Evolutionary conservation across 2,329 filamentous ascomycete species (phyloP), one percentile per base, ranked within the genome.

Genomic region (Fusarium sp.): DNA sequence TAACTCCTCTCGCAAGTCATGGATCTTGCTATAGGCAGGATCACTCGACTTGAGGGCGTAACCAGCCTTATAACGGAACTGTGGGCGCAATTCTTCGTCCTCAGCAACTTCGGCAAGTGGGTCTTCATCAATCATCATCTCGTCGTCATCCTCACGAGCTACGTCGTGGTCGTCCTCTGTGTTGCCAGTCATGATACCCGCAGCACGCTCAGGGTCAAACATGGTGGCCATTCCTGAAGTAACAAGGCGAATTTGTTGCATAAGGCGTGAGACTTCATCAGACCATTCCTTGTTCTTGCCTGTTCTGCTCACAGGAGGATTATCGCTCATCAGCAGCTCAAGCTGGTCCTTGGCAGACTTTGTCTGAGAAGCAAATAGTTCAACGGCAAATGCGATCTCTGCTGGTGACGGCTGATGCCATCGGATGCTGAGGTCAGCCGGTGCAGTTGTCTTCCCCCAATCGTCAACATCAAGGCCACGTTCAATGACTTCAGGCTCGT

Each of bases 201-300:
- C 89, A 5, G 89, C 88, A 15, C 88, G 86, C 68, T 87, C 85
- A 1, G 92, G 88, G 71, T 97, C 92, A 73, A 99, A 98, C 10
- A 99, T 82, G 1, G 91, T 89, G 7, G 94, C 93, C 55, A 97
- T 88, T 49, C 95, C 95, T 4, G 94, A 96, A 25, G 96, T 87
- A 40, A 97, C 87, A n/a, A 99, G 83, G 28, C 94, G 85, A 12
- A 99, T 82, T 47, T 97, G 88, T 11, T 94, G 91, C 53, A 99
- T 83, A 66, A 97, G 92, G 52, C 95, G 84, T 2, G 93, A 94
- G 26, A 98, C 90, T 74, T 99, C 96, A 74, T 99, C 95, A 0
- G 94, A 97, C 95, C 95, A 99, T 70, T 97, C 94, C 77, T 98
- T 99, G 68, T 96, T 96, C 74, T 94, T 97, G 34, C 95, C 95